These are phyloP conservation scores for Sabuloglossum arenarium DNA, from an alignment of 495 filamentous ascomycete genomes.

Conservation along the genomic window DNA sequence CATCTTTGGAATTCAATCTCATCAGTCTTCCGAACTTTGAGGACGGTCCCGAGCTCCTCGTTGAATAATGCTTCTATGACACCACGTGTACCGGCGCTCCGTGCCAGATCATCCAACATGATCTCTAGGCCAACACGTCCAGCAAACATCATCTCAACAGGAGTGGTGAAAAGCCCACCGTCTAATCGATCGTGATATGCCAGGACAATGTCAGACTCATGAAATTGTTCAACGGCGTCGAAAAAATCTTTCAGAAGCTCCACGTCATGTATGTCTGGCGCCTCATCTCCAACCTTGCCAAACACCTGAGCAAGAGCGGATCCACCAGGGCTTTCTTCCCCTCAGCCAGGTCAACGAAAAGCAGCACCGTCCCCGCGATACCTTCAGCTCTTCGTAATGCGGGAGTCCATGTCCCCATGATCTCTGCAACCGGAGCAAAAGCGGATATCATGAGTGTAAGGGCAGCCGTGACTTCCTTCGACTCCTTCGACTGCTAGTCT, in stretches of 20 bases:
- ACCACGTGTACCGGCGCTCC: constrained; percentile 31
- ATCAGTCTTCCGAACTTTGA: constrained; percentile 73
- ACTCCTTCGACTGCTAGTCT: constrained; percentile 39
- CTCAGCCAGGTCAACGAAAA: constrained; percentile 76
- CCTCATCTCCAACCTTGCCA: constrained; percentile 61
- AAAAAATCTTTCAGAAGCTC: constrained; percentile 79
- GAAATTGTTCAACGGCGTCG: constrained; percentile 68
- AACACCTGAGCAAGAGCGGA: constrained; percentile 89
- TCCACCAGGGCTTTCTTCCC: constrained; percentile 67
- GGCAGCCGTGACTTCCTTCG: constrained; percentile 78
- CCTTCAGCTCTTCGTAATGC: constrained; percentile 64
- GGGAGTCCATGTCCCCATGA: constrained; percentile 81
- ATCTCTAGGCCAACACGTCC: constrained; percentile 78
- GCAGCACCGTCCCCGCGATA: constrained; percentile 70
- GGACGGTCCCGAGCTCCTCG: constrained; percentile 92
- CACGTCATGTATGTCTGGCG: constrained; percentile 66
- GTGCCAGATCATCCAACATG: constrained; percentile 52
- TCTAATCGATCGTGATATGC: constrained; percentile 93
- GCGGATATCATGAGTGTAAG: constrained; percentile 79
- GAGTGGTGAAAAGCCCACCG: constrained; percentile 77
- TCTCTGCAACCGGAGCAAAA: constrained; percentile 62
- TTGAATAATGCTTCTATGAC: constrained; percentile 70
- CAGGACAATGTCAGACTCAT: constrained; percentile 69
- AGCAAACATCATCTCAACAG: constrained; percentile 97
- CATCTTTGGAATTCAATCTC: constrained; percentile 70